Percentiles rank a stretch among this genome's conserved stretches.
Conservation (phyloP, 108 stramenopile genomes). For the Skeletonema costatum region DNA sequence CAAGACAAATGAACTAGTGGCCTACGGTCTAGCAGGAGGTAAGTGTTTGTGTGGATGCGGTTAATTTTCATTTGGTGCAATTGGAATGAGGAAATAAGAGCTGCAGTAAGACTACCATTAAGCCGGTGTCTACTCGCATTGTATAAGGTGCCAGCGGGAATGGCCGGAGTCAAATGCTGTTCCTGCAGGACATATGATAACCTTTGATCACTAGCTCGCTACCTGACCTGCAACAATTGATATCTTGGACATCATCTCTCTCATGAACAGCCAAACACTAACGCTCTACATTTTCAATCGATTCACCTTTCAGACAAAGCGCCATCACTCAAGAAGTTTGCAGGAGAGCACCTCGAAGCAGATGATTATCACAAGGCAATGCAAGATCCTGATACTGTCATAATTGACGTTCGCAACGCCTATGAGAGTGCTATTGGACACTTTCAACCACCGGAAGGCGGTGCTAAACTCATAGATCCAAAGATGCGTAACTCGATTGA, state of each 20-base stretch:
- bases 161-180: constrained; percentile 72
- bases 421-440: constrained; percentile 79
- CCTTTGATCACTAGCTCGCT: constrained; percentile 37
- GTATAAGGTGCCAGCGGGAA: constrained; percentile 43
- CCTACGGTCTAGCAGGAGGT: constrained; percentile 67
- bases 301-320: constrained; percentile 45
- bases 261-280: too few relatives aligned
- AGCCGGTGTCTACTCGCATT: constrained; percentile 42
- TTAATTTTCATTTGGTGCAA: background rate
- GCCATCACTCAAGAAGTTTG: constrained; percentile 56
- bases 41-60: constrained; percentile 8
- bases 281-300: background rate
- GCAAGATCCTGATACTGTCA: constrained; percentile 68
- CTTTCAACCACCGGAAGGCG: constrained; percentile 63
- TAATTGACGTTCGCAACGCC: constrained; percentile 84
- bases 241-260: background rate
- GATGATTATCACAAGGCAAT: constrained; percentile 78
- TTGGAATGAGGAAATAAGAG: constrained; percentile 54
- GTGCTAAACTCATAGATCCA: constrained; percentile 74
- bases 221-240: constrained; percentile 5
- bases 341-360: constrained; percentile 73
- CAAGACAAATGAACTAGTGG: constrained; percentile 74
- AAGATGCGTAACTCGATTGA: constrained; percentile 74
- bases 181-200: constrained; percentile 43
- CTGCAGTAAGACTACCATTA: constrained; percentile 46